Conservation (phyloP, 2,329 filamentous ascomycete species). For the Botryotinia globosa region DNA sequence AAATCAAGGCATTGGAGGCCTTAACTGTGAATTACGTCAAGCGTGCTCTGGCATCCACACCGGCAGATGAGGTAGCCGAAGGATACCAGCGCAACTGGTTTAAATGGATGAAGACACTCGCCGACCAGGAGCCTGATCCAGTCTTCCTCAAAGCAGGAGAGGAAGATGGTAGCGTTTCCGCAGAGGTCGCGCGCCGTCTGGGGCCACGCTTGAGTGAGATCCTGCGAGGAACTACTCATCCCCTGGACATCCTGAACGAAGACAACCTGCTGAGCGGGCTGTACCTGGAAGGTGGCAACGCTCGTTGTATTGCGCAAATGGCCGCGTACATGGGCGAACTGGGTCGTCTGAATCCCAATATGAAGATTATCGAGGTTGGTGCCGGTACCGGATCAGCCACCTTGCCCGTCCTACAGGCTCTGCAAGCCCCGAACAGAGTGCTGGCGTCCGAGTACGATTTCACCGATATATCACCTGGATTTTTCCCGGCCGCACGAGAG, state of each 20-base stretch:
- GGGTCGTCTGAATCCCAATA: conserved; percentile 27
- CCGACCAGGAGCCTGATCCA: too few species aligned
- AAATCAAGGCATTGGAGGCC: neutral
- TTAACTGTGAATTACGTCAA: too few species aligned
- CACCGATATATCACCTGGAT: conserved; percentile 11
- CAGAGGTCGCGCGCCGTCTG: neutral
- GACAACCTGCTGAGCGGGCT: neutral
- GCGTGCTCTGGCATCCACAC: too few species aligned
- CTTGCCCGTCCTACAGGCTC: neutral
- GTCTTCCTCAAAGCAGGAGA: too few species aligned
- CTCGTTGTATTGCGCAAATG: neutral
- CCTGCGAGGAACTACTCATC: neutral
- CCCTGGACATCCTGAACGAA: conserved; percentile 1
- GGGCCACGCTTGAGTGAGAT: neutral
- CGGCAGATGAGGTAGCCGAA: too few species aligned
- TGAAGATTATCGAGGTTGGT: conserved; percentile 39
- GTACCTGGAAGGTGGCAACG: neutral
- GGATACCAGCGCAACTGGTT: too few species aligned
- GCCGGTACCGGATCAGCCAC: conserved; percentile 9
- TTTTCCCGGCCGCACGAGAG: neutral
- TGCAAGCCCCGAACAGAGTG: neutral
- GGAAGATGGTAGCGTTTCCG: neutral
- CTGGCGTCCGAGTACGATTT: neutral
- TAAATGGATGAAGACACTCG: too few species aligned
- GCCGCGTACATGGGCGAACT: conserved; percentile 13